Percentiles rank a stretch among this genome's conserved stretches.
Evolutionary conservation across 495 filamentous ascomycete genomes (phyloP).

Genomic region (Thermothielavioides terrestris): DNA sequence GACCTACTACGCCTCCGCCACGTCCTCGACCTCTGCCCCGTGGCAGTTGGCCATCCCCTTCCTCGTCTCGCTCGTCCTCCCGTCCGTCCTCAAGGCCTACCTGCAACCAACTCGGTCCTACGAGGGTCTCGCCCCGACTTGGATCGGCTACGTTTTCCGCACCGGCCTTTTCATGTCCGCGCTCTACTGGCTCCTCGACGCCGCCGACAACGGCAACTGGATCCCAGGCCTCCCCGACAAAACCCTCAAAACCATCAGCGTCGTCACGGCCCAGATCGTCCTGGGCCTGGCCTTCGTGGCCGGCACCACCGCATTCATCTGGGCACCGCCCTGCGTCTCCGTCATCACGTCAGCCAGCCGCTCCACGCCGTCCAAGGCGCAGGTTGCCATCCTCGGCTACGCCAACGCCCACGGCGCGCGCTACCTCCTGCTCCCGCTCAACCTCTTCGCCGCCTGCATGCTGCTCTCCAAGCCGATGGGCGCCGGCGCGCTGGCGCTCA

Average conservation of each 20-base stretch:
- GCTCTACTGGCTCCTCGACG: constrained; percentile 82
- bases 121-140: constrained; percentile 70
- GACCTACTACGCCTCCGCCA: constrained; percentile 88
- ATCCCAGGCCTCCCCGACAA: constrained; percentile 49
- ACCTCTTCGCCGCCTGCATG: constrained; percentile 63
- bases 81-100: constrained; percentile 68
- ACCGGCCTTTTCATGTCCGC: constrained; percentile 65
- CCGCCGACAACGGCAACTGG: constrained; percentile 86
- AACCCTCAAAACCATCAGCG: constrained; percentile 61
- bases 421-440: constrained; percentile 75
- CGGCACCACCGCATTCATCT: constrained; percentile 61
- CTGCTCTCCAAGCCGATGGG: constrained; percentile 95
- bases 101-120: constrained; percentile 71
- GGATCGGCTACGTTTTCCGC: constrained; percentile 76
- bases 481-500: constrained; percentile 66
- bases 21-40: constrained; percentile 82
- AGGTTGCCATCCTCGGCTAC: constrained; percentile 79
- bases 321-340: constrained; percentile 64
- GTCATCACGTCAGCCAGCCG: constrained; percentile 38
- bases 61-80: constrained; percentile 60
- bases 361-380: constrained; percentile 34
- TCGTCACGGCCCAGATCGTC: constrained; percentile 64
- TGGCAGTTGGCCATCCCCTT: constrained; percentile 86
- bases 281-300: constrained; percentile 64
- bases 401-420: constrained; percentile 87